Evolutionary conservation across 768 basidiomycete genomes (phyloP), one percentile per base, ranked within the genome.

Genomic region (Imleria badia): DNA sequence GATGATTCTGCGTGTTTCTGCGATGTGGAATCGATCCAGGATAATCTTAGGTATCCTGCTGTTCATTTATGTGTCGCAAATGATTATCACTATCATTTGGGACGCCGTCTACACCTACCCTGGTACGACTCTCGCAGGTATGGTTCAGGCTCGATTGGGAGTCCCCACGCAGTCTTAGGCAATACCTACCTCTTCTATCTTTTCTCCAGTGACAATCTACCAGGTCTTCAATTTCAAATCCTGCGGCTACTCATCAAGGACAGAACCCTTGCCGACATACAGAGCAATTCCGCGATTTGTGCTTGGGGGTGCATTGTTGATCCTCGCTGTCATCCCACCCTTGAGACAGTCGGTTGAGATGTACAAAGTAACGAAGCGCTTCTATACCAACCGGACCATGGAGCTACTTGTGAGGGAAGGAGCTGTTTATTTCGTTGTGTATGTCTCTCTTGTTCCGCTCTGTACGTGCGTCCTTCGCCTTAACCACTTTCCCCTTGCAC

Each of bases 1-100:
- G 36, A 64, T 64, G 62, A 47, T 61, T 19, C 46, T 64, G 12
- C 62, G 61, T 14, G 52, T 64, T 1, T 51, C 46, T 23, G 48
- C 59, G 14, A 63, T 64, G 41, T 63, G 54, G 50, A 7, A 38
- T 14, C 45, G 22, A 29, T 63, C 61, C 20, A 60, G n/a, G 15
- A 19, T 2, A 4, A 30, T 64, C 5, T 23, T 60, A 2, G 5
- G 6, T 19, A 12, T 55, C 15, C 55, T 63, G 17, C 12, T 63
- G 4, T 29, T 19, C 6, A 13, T 58, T 10, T 58, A 40, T 22
- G 19, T 42, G 9, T 5, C 42, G 1, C 41, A 50, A 9, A 30
- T 50, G 0, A n/a, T 60, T 20, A 9, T 45, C 8, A 14, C 45
- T 11, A 5, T 58, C 8, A 33, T 53, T 19, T 59, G 51, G 26